A percentile compares a stretch with the other conserved stretches of the same genome.
Evolutionary conservation across 1,284 basidiomycete species (phyloP).

Genomic region (Trichosporon sp.): DNA sequence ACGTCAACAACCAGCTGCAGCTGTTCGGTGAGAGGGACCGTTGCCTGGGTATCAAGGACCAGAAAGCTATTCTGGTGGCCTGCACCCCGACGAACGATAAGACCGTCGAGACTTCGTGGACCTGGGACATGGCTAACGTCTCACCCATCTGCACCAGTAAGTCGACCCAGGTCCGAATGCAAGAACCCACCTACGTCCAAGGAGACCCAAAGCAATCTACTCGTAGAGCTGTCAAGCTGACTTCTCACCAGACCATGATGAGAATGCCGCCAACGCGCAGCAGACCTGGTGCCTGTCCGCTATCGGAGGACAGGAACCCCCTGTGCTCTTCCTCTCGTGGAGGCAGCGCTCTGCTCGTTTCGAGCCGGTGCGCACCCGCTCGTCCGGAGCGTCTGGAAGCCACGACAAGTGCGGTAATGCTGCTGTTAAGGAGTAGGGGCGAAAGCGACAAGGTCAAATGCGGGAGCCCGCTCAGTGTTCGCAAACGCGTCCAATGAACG

Average conservation of each 20-base stretch:
- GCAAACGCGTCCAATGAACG: no score
- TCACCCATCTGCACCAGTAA: neutral
- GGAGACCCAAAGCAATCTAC: no score
- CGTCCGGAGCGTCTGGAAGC: neutral
- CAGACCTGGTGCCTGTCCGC: neutral
- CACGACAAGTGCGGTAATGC: neutral
- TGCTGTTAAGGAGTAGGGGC: neutral
- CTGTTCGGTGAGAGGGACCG: neutral
- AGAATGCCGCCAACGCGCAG: neutral
- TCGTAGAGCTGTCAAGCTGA: no score
- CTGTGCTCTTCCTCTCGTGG: neutral
- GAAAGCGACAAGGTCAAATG: no score
- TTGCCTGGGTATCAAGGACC: neutral
- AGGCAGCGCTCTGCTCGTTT: neutral
- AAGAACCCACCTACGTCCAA: neutral
- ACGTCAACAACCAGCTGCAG: neutral
- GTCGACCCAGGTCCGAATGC: neutral
- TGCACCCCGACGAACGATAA: neutral
- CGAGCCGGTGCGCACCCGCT: neutral
- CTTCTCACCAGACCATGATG: neutral
- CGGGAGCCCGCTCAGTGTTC: no score
- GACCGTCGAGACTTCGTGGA: neutral
- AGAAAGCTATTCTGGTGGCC: neutral
- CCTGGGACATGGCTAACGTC: neutral
- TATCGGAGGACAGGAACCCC: neutral